Percentiles rank a stretch among this genome's conserved stretches.
Conservation (phyloP, 2,329 filamentous ascomycete species). For the Calonectria honghensis region DNA sequence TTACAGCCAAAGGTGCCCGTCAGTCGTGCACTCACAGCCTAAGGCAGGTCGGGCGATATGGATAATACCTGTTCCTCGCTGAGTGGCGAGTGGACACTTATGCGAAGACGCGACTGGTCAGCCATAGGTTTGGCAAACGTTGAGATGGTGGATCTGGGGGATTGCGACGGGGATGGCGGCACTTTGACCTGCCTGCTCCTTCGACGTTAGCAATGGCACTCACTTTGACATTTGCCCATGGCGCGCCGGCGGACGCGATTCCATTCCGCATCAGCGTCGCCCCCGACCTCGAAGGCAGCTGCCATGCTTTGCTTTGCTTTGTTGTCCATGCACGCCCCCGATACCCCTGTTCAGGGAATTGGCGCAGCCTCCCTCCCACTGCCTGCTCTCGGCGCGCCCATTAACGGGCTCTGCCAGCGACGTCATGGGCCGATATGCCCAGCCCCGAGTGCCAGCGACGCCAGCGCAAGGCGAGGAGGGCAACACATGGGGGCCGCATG, state of each 20-base stretch:
- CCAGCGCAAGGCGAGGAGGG: conserved; percentile 28
- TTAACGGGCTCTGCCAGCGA: conserved; percentile 31
- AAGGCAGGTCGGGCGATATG: conserved; percentile 29
- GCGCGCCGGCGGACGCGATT: neutral
- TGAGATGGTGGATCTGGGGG: conserved; percentile 32
- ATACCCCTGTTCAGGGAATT: conserved; percentile 33
- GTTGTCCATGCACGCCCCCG: conserved; percentile 40
- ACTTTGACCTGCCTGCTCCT: conserved; percentile 34
- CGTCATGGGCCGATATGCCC: conserved; percentile 44
- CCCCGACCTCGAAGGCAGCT: conserved; percentile 23
- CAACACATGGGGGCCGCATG: conserved; percentile 40
- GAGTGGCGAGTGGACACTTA: conserved; percentile 28
- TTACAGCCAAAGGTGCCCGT: conserved; percentile 20
- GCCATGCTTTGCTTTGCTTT: conserved; percentile 33
- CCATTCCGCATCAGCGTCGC: conserved; percentile 31
- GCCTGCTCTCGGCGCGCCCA: conserved; percentile 15
- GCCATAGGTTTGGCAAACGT: conserved; percentile 36
- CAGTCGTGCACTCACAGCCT: conserved; percentile 22
- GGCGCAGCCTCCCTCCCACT: conserved; percentile 10
- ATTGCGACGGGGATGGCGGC: conserved; percentile 37
- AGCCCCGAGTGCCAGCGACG: conserved; percentile 11
- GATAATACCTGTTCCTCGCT: conserved; percentile 24
- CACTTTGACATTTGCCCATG: neutral
- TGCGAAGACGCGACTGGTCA: conserved; percentile 38
- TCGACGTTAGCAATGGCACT: conserved; percentile 34